Conservation (phyloP, 345 rosid genomes). For the Aquilaria yunnanensis region DNA sequence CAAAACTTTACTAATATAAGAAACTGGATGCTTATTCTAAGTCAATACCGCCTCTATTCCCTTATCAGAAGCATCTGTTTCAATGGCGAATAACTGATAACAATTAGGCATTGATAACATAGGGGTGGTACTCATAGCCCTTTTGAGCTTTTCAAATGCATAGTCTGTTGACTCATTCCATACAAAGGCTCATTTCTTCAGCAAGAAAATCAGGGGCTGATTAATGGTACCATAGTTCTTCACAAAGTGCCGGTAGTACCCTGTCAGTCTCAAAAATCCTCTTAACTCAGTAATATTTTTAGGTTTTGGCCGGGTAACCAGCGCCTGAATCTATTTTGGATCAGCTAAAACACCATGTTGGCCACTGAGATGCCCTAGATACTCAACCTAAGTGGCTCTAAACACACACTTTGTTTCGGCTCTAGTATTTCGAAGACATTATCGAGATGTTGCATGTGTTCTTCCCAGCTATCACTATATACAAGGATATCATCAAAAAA, state of each 20-base stretch:
- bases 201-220: neutral
- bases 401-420: neutral
- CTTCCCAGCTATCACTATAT: neutral
- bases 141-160: too few species aligned
- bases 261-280: neutral
- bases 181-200: too few species aligned
- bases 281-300: neutral
- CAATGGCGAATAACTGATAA: too few species aligned
- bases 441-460: neutral
- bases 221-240: neutral
- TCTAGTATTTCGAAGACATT: neutral
- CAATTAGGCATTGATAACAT: too few species aligned
- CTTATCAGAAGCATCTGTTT: too few species aligned
- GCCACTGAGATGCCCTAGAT: neutral
- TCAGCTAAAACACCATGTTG: neutral
- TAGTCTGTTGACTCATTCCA: too few species aligned
- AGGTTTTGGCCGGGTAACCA: neutral
- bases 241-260: neutral
- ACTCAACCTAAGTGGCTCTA: neutral
- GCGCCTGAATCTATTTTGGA: neutral
- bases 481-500: conserved; percentile 1
- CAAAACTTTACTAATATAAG: too few species aligned
- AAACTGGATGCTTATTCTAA: too few species aligned
- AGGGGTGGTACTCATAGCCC: too few species aligned
- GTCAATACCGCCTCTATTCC: too few species aligned